Evolutionary conservation across 768 basidiomycete genomes (phyloP).

Genomic region (Lactifluus volemus): DNA sequence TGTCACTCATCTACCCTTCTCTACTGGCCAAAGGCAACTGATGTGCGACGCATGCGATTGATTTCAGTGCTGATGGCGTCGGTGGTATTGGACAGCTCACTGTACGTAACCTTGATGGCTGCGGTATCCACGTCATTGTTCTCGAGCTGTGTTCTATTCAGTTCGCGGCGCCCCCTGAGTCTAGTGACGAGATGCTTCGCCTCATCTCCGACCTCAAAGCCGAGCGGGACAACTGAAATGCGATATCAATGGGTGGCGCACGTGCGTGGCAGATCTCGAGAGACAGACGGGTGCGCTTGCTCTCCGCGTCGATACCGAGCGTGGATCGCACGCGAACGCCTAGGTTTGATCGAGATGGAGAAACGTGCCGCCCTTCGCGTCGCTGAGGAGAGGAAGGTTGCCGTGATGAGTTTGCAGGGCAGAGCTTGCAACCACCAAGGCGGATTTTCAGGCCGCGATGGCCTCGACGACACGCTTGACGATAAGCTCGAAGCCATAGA

Average conservation of each 20-base stretch:
- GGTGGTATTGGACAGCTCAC: too few species aligned
- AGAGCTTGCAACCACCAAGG: slow-evolving; percentile 27
- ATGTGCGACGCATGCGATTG: too few species aligned
- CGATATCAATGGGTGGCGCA: slow-evolving; percentile 84
- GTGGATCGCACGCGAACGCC: slow-evolving; percentile 72
- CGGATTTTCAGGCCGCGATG: slow-evolving; percentile 35
- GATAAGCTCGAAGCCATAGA: slow-evolving; percentile 44
- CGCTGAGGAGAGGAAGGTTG: slow-evolving; percentile 23
- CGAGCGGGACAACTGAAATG: slow-evolving; percentile 85
- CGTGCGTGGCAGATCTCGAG: slow-evolving; percentile 68
- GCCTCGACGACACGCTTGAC: slow-evolving; percentile 46
- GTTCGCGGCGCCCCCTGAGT: slow-evolving; percentile 31
- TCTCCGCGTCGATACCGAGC: slow-evolving; percentile 65
- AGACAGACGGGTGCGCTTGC: slow-evolving; percentile 56
- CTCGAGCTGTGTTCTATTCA: too few species aligned
- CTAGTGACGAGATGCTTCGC: slow-evolving; percentile 70
- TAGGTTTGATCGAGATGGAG: slow-evolving; percentile 58
- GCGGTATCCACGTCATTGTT: too few species aligned
- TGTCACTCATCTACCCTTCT: too few species aligned
- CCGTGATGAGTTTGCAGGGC: slow-evolving; percentile 18
- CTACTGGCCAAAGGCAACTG: too few species aligned
- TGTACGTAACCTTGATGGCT: too few species aligned
- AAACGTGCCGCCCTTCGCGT: slow-evolving; percentile 47
- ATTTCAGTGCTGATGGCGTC: too few species aligned
- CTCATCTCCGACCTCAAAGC: slow-evolving; percentile 72